These are phyloP conservation scores for Nothophaeocryptopus gaeumannii DNA, from an alignment of 2,329 filamentous ascomycete species.

Conservation along the genomic window DNA sequence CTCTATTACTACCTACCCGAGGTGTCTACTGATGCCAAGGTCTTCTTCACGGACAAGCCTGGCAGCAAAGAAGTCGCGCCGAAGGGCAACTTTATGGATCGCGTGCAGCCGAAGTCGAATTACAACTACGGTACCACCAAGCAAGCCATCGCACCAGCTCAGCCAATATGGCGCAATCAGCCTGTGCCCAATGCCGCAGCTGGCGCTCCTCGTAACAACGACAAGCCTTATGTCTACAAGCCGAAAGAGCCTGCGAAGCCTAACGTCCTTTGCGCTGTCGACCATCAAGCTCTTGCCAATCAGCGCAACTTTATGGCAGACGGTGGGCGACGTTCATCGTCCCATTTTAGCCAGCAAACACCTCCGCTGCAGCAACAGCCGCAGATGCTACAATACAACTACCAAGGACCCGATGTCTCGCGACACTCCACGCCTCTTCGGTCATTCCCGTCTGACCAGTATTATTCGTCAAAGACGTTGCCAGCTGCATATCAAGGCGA, in stretches of 20 bases:
- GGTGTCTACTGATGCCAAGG: constrained; percentile 82
- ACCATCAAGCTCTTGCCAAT: constrained; percentile 31
- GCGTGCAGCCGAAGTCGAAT: constrained; percentile 48
- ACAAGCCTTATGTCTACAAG: constrained; percentile 40
- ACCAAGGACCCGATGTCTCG: constrained; percentile 27
- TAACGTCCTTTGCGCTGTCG: constrained; percentile 28
- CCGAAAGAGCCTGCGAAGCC: constrained; percentile 33
- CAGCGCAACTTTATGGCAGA: constrained; percentile 31
- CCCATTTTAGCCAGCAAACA: constrained; percentile 11
- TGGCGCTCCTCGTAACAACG: constrained; percentile 16
- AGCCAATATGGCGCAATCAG: constrained; percentile 20
- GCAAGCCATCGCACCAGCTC: constrained; percentile 24
- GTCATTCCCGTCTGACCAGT: constrained; percentile 37
- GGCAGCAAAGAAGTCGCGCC: constrained; percentile 60
- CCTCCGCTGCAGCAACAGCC: constrained; percentile 12
- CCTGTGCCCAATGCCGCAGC: constrained; percentile 12
- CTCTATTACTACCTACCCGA: constrained; percentile 87
- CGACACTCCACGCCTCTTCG: constrained; percentile 27
- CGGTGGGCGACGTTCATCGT: constrained; percentile 21
- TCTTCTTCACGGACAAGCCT: constrained; percentile 84
- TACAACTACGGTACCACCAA: constrained; percentile 25
- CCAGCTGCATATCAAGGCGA: constrained; percentile 37
- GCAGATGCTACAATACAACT: constrained; percentile 21
- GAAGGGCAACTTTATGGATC: constrained; percentile 70
- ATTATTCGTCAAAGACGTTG: constrained; percentile 36